Evolutionary conservation across 2,329 filamentous ascomycete species (phyloP).

Genomic region (Trichoderma simmonsii): DNA sequence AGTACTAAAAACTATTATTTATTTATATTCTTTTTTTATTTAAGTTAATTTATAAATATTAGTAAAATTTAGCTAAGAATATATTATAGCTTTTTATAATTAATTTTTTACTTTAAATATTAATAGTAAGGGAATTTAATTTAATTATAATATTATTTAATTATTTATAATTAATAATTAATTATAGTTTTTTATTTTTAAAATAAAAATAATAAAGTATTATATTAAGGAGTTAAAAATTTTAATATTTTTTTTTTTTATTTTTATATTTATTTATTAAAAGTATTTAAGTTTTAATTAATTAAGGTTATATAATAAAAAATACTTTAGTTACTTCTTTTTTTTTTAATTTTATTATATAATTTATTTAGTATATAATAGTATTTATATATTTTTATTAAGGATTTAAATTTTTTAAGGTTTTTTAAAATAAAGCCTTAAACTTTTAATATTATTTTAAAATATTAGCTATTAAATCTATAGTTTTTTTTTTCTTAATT

Average conservation of each 20-base stretch:
- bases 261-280: background rate
- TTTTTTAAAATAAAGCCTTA: too few relatives aligned
- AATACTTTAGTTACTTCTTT: too few relatives aligned
- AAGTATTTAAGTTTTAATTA: background rate
- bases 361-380: too few relatives aligned
- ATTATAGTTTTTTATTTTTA: background rate
- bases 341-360: too few relatives aligned
- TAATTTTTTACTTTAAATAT: background rate
- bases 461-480: too few relatives aligned
- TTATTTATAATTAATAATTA: background rate
- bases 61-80: too few relatives aligned
- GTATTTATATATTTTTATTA: too few relatives aligned
- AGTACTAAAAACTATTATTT: background rate
- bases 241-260: background rate
- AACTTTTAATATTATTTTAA: too few relatives aligned
- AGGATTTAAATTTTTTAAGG: too few relatives aligned
- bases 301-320: background rate
- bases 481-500: too few relatives aligned
- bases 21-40: background rate
- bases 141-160: background rate
- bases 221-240: background rate
- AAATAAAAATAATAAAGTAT: background rate
- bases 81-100: background rate
- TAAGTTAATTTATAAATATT: background rate
- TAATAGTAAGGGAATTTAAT: background rate